Conservation (phyloP, 2,329 filamentous ascomycete genomes). For the Pyricularia sp. region DNA sequence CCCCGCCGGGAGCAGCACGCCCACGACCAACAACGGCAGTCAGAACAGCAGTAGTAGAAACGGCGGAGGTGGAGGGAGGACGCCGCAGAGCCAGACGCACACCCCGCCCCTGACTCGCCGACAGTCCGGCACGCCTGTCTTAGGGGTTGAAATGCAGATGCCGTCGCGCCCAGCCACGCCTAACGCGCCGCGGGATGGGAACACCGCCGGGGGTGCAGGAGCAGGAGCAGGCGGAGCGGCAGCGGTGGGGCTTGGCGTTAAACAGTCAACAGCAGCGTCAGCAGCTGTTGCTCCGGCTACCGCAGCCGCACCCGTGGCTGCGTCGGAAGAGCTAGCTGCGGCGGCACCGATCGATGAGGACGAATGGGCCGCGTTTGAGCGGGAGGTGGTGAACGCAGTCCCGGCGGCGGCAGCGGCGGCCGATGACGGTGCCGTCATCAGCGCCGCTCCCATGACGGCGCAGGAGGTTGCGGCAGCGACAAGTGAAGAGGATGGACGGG, state of each 20-base stretch:
- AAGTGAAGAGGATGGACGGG: slow-evolving; percentile 39
- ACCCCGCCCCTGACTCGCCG: slow-evolving; percentile 35
- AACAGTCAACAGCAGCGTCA: slow-evolving; percentile 26
- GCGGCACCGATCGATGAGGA: slow-evolving; percentile 53
- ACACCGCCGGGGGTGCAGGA: slow-evolving; percentile 2
- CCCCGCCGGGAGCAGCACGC: background rate
- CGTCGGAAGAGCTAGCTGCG: slow-evolving; percentile 15
- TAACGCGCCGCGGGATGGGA: slow-evolving; percentile 25
- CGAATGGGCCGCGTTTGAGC: slow-evolving; percentile 82
- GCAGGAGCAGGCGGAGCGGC: background rate
- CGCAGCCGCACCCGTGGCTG: slow-evolving; percentile 9
- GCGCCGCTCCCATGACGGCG: slow-evolving; percentile 57
- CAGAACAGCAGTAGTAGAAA: background rate
- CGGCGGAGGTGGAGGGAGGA: background rate
- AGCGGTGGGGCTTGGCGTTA: slow-evolving; percentile 28
- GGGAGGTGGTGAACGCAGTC: slow-evolving; percentile 53
- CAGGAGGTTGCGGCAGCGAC: slow-evolving; percentile 45
- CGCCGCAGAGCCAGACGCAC: slow-evolving; percentile 11
- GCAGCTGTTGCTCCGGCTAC: slow-evolving; percentile 14
- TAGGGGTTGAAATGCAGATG: slow-evolving; percentile 52
- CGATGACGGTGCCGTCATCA: slow-evolving; percentile 49
- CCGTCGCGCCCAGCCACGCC: slow-evolving; percentile 56
- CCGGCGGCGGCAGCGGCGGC: slow-evolving; percentile 22
- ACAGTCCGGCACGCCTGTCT: slow-evolving; percentile 40
- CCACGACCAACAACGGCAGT: background rate